Base-by-base conservation (phyloP, 305 asterid genomes). In the Nicotiana rustica region DNA sequence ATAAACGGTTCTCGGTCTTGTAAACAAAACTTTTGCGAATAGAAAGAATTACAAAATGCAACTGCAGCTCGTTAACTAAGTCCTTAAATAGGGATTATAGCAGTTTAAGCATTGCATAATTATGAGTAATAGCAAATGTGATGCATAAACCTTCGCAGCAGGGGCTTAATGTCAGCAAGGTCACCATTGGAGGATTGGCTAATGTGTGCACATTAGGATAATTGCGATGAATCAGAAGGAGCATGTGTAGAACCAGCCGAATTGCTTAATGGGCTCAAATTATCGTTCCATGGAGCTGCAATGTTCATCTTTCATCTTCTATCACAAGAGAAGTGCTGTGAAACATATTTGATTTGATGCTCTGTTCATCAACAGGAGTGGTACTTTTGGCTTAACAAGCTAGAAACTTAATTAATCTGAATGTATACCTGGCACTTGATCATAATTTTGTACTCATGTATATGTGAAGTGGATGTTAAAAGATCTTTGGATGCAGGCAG, bases 401-500 rank as follows among this genome's bases (percentile, higher is more conserved):
- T 12, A 52, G 14, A 52, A 52, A 14, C 59, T 52, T 52, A 4
- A 52, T 52, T 52, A 21, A 49, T 49, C 25, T 25, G 64, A 75
- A 49, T 49, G 44, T 75, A 75, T 14, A 25, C 6, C 64, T 25
- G 38, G 64, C 64, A 75, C 29, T 62, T 52, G 10, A 14, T 75
- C 47, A 49, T 49, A 49, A 52, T 4, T 49, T 15, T 52, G 62
- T 70, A 49, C 9, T 49, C 52, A 6, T 5, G 0, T 49, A 52
- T 29, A 75, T 0, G 47, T 75, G 15, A 29, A 75, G 15, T 75
- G 64, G 79, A 75, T 52, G 41, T 14, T 75, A 25, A 52, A 52
- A 52, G 79, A 9, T 14, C 64, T 78, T 83, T 19, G 7, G 6
- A 52, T 65, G 75, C 95, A 96, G 99, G 99, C 98, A 77, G 88